A percentile compares a stretch with the other conserved stretches of the same genome.
Evolutionary conservation across 306 rosid species (phyloP).

Genomic region (Castanospermum australe): DNA sequence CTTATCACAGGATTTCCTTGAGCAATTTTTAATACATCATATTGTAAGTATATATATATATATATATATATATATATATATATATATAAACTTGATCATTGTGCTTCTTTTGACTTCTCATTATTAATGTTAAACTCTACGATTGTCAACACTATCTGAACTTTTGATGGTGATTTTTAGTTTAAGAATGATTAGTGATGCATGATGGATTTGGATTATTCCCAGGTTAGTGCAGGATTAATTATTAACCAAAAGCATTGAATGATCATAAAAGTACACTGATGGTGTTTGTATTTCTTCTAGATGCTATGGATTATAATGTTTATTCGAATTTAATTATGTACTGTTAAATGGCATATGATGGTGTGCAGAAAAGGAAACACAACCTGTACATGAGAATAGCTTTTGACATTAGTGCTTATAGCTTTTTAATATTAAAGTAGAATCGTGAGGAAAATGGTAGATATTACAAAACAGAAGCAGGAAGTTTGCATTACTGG

Average conservation of each 20-base stretch:
- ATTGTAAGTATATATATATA: no score
- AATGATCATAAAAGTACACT: background rate
- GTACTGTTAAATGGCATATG: slow-evolving; percentile 16
- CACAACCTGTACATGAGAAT: background rate
- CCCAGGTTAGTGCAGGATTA: slow-evolving; percentile 50
- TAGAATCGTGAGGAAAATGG: background rate
- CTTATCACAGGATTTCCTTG: background rate
- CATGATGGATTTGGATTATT: slow-evolving; percentile 38
- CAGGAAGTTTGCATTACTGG: background rate
- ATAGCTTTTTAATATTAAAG: background rate
- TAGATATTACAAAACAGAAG: background rate
- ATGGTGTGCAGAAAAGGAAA: slow-evolving; percentile 22
- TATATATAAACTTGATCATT: slow-evolving; percentile 33
- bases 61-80: no score
- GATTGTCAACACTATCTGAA: slow-evolving; percentile 28
- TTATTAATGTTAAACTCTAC: slow-evolving; percentile 28
- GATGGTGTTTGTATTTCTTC: slow-evolving; percentile 1
- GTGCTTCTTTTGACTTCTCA: slow-evolving; percentile 30
- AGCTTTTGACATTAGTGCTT: background rate
- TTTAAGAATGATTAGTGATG: slow-evolving; percentile 30
- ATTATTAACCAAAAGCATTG: slow-evolving; percentile 33
- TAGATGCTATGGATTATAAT: slow-evolving; percentile 12
- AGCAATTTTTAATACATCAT: background rate
- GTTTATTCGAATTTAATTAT: slow-evolving; percentile 17
- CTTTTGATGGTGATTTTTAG: slow-evolving; percentile 20